These are phyloP conservation scores for Cydonia oblonga DNA, from an alignment of 331 rosid species.

Conservation along the genomic window DNA sequence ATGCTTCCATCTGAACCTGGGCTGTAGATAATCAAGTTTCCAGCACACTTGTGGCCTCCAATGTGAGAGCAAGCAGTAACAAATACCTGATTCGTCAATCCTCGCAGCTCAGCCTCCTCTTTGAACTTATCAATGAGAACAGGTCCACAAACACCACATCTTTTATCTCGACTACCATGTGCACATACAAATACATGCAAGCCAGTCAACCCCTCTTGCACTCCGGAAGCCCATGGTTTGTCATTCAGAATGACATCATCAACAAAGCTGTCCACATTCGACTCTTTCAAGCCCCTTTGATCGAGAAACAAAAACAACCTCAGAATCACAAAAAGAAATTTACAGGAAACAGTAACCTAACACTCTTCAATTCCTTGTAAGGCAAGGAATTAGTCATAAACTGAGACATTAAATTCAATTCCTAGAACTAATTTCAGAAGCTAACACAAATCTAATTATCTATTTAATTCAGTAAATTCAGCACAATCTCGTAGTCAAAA, in stretches of 20 bases:
- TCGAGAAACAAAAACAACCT: constrained; percentile 7
- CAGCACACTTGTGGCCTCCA: constrained; percentile 97
- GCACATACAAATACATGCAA: constrained; percentile 78
- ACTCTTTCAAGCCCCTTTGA: constrained; percentile 61
- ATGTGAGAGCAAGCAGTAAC: constrained; percentile 77
- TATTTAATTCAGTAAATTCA: not conserved
- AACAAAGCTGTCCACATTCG: constrained; percentile 58
- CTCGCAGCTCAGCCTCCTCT: constrained; percentile 55
- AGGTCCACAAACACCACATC: constrained; percentile 97
- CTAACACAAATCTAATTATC: not conserved
- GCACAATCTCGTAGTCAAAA: not conserved
- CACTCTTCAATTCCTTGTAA: not conserved
- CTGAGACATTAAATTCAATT: not conserved
- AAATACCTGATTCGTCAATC: constrained; percentile 48
- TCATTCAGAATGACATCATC: constrained; percentile 74
- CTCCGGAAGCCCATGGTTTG: constrained; percentile 56
- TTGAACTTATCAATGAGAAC: constrained; percentile 53
- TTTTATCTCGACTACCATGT: constrained; percentile 81
- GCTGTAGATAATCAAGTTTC: constrained; percentile 67
- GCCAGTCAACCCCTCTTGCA: constrained; percentile 39
- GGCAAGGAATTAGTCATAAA: not conserved
- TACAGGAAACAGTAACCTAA: not conserved
- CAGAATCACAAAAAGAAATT: constrained; percentile 8
- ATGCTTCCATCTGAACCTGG: constrained; percentile 58
- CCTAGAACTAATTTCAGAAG: not conserved